Conservation (phyloP, 2,329 filamentous ascomycete genomes). For the Pestalotiopsis sp. region DNA sequence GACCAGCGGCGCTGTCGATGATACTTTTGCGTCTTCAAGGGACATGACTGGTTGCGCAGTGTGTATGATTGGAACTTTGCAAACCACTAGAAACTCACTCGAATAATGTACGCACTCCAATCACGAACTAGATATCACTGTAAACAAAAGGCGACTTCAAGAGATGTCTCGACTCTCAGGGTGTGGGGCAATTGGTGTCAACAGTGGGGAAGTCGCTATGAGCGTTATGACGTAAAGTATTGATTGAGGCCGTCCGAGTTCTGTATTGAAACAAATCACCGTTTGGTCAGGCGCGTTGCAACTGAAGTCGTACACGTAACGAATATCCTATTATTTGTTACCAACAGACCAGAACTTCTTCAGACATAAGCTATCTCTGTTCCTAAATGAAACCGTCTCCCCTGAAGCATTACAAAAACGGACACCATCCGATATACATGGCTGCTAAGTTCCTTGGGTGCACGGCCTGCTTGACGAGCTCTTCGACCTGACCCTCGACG, state of each 20-base stretch:
- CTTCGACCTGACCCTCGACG: conserved; percentile 96
- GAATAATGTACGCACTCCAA: no score
- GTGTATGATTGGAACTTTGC: no score
- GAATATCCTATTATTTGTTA: background rate
- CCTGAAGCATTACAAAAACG: conserved; percentile 48
- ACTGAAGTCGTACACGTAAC: background rate
- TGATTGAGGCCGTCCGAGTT: background rate
- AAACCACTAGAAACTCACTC: no score
- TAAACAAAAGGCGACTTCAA: background rate
- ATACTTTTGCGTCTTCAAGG: conserved; percentile 9
- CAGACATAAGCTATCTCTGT: background rate
- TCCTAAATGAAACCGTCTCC: no score
- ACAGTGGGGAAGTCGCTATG: background rate
- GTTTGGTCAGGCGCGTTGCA: background rate
- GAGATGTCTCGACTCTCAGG: background rate
- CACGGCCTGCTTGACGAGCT: conserved; percentile 85
- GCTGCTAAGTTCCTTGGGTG: conserved; percentile 77
- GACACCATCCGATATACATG: conserved; percentile 97
- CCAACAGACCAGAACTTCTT: no score
- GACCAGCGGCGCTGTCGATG: conserved; percentile 13
- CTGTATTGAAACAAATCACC: background rate
- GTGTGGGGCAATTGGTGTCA: background rate
- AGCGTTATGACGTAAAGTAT: background rate
- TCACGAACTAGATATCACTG: background rate
- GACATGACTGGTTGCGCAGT: conserved; percentile 9